These are phyloP conservation scores for Calendula officinalis DNA, from an alignment of 129 eudicot genomes.

Conservation along the genomic window DNA sequence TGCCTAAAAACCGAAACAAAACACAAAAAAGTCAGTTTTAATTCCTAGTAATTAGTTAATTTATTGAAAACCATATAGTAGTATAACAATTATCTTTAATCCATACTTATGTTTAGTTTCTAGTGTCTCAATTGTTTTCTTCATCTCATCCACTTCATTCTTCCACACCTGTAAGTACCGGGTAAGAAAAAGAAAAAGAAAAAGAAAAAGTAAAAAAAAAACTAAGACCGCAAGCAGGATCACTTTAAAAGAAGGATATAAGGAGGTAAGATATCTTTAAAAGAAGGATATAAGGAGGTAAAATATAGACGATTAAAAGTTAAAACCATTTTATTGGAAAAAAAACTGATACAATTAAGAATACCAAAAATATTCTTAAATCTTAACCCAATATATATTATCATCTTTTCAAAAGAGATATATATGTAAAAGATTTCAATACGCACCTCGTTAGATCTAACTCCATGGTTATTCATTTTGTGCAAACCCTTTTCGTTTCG, in stretches of 20 bases:
- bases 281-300: too few relatives aligned
- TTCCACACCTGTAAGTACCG: conserved; percentile 65
- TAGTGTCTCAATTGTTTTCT: conserved; percentile 50
- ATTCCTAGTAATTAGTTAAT: not conserved
- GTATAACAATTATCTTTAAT: not conserved
- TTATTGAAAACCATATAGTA: not conserved
- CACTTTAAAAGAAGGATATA: too few relatives aligned
- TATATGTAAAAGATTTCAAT: not conserved
- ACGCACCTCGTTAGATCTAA: conserved; percentile 52
- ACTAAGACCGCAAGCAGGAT: too few relatives aligned
- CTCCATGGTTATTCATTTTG: conserved; percentile 39
- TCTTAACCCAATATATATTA: not conserved
- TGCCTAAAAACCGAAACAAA: conserved; percentile 34
- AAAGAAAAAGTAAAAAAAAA: too few relatives aligned
- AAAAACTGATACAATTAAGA: too few relatives aligned
- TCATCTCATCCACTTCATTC: conserved; percentile 64
- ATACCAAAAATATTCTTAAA: too few relatives aligned
- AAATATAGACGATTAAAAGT: too few relatives aligned
- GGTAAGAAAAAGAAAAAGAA: too few relatives aligned
- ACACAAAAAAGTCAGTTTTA: not conserved
- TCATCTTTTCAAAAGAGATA: not conserved
- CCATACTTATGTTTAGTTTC: conserved; percentile 57
- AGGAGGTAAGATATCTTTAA: too few relatives aligned
- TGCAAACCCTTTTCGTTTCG: conserved; percentile 54
- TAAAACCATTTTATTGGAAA: too few relatives aligned